Evolutionary conservation across 1,139 yeast species (phyloP).

Genomic region (Zygoascus sp.): DNA sequence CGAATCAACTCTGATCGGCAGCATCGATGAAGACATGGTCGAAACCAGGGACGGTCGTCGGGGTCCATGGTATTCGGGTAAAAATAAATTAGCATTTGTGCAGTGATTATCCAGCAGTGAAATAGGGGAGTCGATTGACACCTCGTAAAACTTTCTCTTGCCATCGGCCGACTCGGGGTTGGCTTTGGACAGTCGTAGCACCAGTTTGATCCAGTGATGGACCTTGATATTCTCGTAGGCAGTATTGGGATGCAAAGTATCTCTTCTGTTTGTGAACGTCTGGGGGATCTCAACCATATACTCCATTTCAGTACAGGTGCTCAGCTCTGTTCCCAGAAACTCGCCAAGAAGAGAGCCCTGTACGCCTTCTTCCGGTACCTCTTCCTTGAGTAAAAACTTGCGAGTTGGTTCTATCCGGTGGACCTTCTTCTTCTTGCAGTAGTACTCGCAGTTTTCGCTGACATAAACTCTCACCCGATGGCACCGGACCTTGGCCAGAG

Average conservation of each 20-base stretch:
- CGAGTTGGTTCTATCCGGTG: constrained; percentile 88
- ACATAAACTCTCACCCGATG: constrained; percentile 82
- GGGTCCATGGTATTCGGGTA: constrained; percentile 36
- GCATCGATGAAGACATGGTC: constrained; percentile 25
- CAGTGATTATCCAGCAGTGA: constrained; percentile 57
- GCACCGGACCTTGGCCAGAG: constrained; percentile 78
- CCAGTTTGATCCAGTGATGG: constrained; percentile 91
- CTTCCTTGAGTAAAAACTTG: constrained; percentile 75
- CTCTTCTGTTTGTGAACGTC: constrained; percentile 40
- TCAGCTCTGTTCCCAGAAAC: constrained; percentile 36
- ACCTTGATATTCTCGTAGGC: constrained; percentile 71
- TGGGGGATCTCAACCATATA: constrained; percentile 80
- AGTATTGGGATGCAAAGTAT: constrained; percentile 74
- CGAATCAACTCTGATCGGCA: constrained; percentile 12
- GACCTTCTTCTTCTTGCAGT: constrained; percentile 76
- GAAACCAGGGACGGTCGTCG: constrained; percentile 20
- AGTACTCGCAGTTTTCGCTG: constrained; percentile 87
- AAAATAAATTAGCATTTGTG: constrained; percentile 33
- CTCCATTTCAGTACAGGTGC: constrained; percentile 61
- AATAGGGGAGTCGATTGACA: constrained; percentile 86
- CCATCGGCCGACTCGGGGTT: constrained; percentile 42
- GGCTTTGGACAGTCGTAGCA: constrained; percentile 65
- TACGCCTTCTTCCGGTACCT: constrained; percentile 56
- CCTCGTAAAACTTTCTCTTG: constrained; percentile 78
- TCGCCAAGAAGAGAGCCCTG: constrained; percentile 37